Percentiles rank a stretch among this genome's conserved stretches.
These are phyloP conservation scores for Trametopsis cervina DNA, from an alignment of 768 basidiomycete species.

Conservation along the genomic window DNA sequence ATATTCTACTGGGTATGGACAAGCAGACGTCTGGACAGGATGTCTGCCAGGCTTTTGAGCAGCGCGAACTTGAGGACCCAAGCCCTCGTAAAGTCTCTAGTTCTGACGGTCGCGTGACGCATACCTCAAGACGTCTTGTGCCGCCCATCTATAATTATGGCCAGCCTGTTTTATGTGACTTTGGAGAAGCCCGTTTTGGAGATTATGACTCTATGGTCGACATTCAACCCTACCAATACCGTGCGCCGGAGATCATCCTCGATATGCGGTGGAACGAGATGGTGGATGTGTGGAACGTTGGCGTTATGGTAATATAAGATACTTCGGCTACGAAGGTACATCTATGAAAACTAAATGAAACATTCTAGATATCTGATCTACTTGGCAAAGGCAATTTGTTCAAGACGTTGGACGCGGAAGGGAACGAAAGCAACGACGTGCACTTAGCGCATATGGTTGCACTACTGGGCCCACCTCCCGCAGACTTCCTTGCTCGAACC, in stretches of 20 bases:
- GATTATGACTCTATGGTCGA: neutral
- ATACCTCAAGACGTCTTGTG: conserved; percentile 4
- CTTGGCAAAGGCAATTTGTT: conserved; percentile 9
- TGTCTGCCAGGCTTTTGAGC: conserved; percentile 3
- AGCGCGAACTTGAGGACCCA: conserved; percentile 1
- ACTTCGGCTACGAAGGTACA: no score
- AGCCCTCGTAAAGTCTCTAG: conserved; percentile 7
- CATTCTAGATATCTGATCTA: conserved; percentile 11
- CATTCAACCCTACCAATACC: conserved; percentile 23
- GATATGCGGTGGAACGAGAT: conserved; percentile 18
- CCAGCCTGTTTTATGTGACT: conserved; percentile 17
- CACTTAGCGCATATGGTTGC: conserved; percentile 15
- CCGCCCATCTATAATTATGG: conserved; percentile 4
- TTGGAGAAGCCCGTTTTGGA: conserved; percentile 18
- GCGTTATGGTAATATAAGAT: conserved; percentile 24
- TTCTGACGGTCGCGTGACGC: conserved; percentile 7
- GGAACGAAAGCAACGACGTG: neutral
- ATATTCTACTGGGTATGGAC: conserved; percentile 7
- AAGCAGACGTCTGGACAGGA: neutral
- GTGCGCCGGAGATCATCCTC: conserved; percentile 26
- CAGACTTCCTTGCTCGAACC: conserved; percentile 12
- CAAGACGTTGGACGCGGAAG: neutral
- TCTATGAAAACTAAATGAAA: no score
- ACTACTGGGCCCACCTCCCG: conserved; percentile 14
- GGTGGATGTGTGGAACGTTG: conserved; percentile 28